Conservation (phyloP, 768 basidiomycete species). For the Auriscalpium vulgare region DNA sequence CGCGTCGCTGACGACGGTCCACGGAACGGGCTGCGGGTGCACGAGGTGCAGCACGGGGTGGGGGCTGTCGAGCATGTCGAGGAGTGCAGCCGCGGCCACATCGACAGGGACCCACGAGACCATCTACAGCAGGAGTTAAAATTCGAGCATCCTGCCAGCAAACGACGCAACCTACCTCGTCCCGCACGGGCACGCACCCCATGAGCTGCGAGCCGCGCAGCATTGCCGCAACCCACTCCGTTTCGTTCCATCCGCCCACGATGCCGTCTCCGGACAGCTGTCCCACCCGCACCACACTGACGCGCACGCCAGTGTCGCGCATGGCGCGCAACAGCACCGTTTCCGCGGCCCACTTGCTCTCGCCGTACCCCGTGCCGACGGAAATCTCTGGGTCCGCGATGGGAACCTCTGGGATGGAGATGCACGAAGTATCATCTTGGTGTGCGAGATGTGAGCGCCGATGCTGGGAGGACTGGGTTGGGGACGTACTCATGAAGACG, state of each 20-base stretch:
- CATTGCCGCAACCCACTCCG: constrained; percentile 41
- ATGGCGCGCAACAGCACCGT: constrained; percentile 28
- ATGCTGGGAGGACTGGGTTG: not conserved
- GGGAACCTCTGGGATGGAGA: constrained; percentile 27
- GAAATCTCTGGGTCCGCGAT: constrained; percentile 26
- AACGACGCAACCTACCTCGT: constrained; percentile 20
- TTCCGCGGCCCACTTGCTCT: constrained; percentile 38
- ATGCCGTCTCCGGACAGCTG: constrained; percentile 34
- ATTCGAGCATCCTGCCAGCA: not conserved
- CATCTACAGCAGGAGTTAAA: constrained; percentile 15
- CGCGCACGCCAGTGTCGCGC: constrained; percentile 27
- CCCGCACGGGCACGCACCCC: constrained; percentile 22
- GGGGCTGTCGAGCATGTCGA: constrained; percentile 19
- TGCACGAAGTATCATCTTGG: constrained; percentile 10
- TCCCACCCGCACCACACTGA: constrained; percentile 35
- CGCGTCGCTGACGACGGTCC: constrained; percentile 23
- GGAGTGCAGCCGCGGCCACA: constrained; percentile 26
- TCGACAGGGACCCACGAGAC: constrained; percentile 39
- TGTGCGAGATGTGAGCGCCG: constrained; percentile 10
- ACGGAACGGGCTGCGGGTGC: constrained; percentile 29
- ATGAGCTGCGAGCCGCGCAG: constrained; percentile 19
- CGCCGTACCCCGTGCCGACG: constrained; percentile 36
- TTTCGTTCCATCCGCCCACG: constrained; percentile 35
- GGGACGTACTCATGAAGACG: not conserved
- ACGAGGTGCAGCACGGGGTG: constrained; percentile 28